phyloP scores from a whole-genome alignment of 805 yeast genomes.

The Yarrowia sp. region DNA sequence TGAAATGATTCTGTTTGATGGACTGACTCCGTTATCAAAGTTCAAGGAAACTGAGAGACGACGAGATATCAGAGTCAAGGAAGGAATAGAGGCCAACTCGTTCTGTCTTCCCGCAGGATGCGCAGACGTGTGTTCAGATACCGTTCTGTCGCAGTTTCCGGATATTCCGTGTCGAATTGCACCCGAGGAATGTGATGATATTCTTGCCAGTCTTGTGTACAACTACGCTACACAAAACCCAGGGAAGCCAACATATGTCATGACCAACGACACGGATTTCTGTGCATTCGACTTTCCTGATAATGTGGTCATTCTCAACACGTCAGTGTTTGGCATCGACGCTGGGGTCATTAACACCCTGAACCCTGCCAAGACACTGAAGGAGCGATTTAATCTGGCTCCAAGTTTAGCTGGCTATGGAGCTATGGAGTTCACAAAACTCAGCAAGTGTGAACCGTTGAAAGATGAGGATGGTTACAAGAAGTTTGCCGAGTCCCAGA shows the following conservation, averaged over 20 bases:
- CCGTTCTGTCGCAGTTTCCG: neutral
- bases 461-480: neutral
- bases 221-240: neutral
- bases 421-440: constrained; percentile 16
- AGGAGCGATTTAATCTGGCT: neutral
- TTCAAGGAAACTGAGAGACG: constrained; percentile 5
- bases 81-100: neutral
- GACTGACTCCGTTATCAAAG: neutral
- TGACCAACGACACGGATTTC: constrained; percentile 18
- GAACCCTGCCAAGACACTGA: neutral
- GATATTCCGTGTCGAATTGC: constrained; percentile 5
- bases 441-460: neutral
- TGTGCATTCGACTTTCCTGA: constrained; percentile 15
- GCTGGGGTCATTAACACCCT: constrained; percentile 6
- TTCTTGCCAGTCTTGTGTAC: constrained; percentile 10
- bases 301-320: constrained; percentile 1
- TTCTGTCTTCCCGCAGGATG: neutral
- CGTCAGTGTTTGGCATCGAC: constrained; percentile 4
- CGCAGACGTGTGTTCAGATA: constrained; percentile 18
- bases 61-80: neutral
- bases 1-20: constrained; percentile 9
- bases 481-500: neutral
- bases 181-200: constrained; percentile 6
- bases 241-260: neutral
- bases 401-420: constrained; percentile 6